These are phyloP conservation scores for Apophysomyces ossiformis DNA, from an alignment of 371 early-diverging fungal genomes.

Conservation along the genomic window DNA sequence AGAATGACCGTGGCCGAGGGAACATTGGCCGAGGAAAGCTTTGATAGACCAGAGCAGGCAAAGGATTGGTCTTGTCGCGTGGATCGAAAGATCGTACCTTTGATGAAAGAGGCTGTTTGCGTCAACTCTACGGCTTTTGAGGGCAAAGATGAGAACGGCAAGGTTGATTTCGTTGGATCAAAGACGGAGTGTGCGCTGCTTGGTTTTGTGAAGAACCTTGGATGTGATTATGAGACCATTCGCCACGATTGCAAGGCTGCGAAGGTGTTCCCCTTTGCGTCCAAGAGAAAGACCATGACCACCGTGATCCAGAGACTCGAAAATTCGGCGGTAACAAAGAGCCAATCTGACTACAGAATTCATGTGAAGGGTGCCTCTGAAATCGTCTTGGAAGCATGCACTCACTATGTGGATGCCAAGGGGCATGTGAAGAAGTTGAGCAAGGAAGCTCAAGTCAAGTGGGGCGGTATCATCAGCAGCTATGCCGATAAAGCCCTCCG, in stretches of 20 bases:
- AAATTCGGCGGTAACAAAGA: conserved; percentile 37
- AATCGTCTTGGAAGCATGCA: conserved; percentile 72
- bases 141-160: conserved; percentile 76
- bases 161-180: conserved; percentile 80
- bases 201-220: conserved; percentile 66
- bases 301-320: conserved; percentile 53
- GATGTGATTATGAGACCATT: conserved; percentile 62
- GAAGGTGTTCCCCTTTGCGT: conserved; percentile 82
- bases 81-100: conserved; percentile 31
- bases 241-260: conserved; percentile 62
- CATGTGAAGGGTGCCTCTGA: conserved; percentile 89
- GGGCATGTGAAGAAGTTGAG: conserved; percentile 61
- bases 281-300: conserved; percentile 83
- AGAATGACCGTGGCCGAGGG: conserved; percentile 92
- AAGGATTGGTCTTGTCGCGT: conserved; percentile 40
- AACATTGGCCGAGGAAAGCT: conserved; percentile 49
- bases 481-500: conserved; percentile 89
- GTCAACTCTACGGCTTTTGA: conserved; percentile 93
- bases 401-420: conserved; percentile 58
- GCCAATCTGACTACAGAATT: conserved; percentile 56
- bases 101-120: conserved; percentile 69
- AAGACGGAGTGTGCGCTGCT: conserved; percentile 95
- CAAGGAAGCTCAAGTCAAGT: conserved; percentile 45
- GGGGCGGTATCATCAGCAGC: conserved; percentile 63
- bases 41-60: conserved; percentile 34